Conservation (phyloP, 2,329 filamentous ascomycete genomes). For the Stemphylium vesicarium region DNA sequence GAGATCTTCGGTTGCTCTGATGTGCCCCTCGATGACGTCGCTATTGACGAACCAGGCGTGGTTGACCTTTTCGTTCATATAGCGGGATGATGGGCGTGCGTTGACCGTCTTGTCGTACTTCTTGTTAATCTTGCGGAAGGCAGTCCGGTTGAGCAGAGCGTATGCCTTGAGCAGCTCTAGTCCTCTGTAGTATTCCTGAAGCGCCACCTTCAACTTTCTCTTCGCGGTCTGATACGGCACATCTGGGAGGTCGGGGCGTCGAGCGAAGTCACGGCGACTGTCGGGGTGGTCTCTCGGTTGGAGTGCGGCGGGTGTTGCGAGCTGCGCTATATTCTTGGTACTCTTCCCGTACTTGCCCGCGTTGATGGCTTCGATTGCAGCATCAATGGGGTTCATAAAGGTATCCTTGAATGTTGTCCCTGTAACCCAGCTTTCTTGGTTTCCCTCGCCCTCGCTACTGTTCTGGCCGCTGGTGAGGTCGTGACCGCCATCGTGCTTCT, state of each 20-base stretch:
- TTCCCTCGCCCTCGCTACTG: constrained; percentile 33
- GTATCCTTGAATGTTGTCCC: constrained; percentile 22
- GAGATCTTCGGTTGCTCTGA: constrained; percentile 83
- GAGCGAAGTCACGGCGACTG: constrained; percentile 52
- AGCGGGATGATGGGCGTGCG: constrained; percentile 76
- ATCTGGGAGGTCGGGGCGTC: constrained; percentile 52
- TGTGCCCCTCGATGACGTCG: constrained; percentile 79
- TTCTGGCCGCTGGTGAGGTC: constrained; percentile 23
- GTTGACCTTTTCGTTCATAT: constrained; percentile 91
- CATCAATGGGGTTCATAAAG: constrained; percentile 49
- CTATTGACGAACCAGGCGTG: constrained; percentile 91
- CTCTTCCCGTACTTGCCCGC: constrained; percentile 62
- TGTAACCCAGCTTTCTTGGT: constrained; percentile 18
- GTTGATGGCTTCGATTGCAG: constrained; percentile 50
- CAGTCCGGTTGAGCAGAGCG: constrained; percentile 85
- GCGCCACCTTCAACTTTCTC: constrained; percentile 84
- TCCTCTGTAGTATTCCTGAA: constrained; percentile 92
- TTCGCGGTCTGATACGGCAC: constrained; percentile 89
- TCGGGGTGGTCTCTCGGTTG: constrained; percentile 41
- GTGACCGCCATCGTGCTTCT: constrained; percentile 25
- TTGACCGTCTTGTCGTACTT: constrained; percentile 95
- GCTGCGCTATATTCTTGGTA: constrained; percentile 52
- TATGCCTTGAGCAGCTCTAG: constrained; percentile 93
- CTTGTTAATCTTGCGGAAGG: constrained; percentile 97
- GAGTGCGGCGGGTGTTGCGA: constrained; percentile 51